A percentile compares a stretch with the other conserved stretches of the same genome.
Conservation (phyloP, 805 yeast species). For the Candida coquimbonensis region DNA sequence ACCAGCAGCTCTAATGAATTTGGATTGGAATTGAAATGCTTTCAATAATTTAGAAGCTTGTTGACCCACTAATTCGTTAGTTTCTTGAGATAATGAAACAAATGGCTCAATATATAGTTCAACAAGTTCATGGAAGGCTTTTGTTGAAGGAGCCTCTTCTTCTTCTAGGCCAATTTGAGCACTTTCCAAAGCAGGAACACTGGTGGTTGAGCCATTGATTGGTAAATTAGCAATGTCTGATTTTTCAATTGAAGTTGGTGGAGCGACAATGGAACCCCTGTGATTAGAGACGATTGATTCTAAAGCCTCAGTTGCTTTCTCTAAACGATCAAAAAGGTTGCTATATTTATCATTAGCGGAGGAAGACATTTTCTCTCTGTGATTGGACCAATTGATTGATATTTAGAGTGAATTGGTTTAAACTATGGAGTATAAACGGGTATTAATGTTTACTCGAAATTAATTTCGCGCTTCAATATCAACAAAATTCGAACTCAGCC, state of each 20-base stretch:
- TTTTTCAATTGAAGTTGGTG: background rate
- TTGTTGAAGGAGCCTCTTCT: constrained; percentile 31
- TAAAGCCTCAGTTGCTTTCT: constrained; percentile 22
- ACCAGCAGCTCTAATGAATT: constrained; percentile 51
- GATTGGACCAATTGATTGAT: background rate
- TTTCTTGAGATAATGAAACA: constrained; percentile 40
- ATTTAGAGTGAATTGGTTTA: background rate
- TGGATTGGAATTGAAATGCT: constrained; percentile 54
- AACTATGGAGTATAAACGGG: background rate
- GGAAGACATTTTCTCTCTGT: constrained; percentile 1
- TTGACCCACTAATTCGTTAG: constrained; percentile 53
- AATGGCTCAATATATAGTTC: constrained; percentile 52
- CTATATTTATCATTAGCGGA: constrained; percentile 8
- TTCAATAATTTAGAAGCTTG: constrained; percentile 41
- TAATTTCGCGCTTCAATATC: background rate
- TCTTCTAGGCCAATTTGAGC: constrained; percentile 3
- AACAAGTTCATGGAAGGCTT: constrained; percentile 50
- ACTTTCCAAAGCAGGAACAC: too few species aligned
- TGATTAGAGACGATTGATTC: constrained; percentile 21
- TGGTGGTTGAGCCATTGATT: too few species aligned
- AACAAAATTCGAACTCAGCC: too few species aligned
- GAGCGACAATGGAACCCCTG: constrained; percentile 3
- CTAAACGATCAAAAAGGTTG: constrained; percentile 15
- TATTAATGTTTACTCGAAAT: too few species aligned
- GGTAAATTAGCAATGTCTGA: background rate